Base-by-base conservation (phyloP, 306 rosid species). In the Quercus variabilis region DNA sequence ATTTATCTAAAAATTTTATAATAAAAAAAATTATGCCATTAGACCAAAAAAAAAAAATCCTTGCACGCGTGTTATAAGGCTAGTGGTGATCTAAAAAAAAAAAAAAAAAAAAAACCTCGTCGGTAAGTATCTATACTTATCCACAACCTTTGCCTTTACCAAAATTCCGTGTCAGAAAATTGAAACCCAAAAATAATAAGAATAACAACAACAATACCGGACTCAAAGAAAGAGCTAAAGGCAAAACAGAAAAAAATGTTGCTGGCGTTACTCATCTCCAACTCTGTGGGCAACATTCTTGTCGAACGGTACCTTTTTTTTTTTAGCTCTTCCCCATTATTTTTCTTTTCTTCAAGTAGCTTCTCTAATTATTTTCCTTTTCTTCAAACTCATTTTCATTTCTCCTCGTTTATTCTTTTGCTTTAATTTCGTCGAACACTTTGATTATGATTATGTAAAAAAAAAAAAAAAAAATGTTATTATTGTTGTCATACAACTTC, bases 221-320 rank as follows among this genome's bases (percentile, higher is more conserved):
- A 12, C 17, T 11, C 54, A 49, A 49, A 3, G 54, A 10, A 11
- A 49, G 54, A 49, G 1, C 4, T 17, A 12, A 3, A 49, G 17
- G 17, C 54, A 28, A 28, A 26, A 63, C 6, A 15, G 6, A 14
- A 31, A 18, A 19, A 28, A 25, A 60, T 60, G 72, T 68, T 68
- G 72, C 72, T 68, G 8, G 72, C 72, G 52, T 35, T 68, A 25
- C 72, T 68, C 9, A 68, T 68, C 52, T 68, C 72, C 72, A 68
- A 68, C 51, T 68, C 72, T 3, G 72, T 68, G 28, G 72, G 72
- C 25, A 68, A 68, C 72, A 68, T 68, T 33, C 72, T 68, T 49
- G 72, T 68, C 15, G 72, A 68, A 68, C 51, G 72, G 72, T 68
- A 68, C 72, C 15, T 10, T 2, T 41, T 41, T 7, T 31, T 9